These are phyloP conservation scores for Heliamphora exappendiculata DNA, from an alignment of 148 eudicot species.

Conservation along the genomic window DNA sequence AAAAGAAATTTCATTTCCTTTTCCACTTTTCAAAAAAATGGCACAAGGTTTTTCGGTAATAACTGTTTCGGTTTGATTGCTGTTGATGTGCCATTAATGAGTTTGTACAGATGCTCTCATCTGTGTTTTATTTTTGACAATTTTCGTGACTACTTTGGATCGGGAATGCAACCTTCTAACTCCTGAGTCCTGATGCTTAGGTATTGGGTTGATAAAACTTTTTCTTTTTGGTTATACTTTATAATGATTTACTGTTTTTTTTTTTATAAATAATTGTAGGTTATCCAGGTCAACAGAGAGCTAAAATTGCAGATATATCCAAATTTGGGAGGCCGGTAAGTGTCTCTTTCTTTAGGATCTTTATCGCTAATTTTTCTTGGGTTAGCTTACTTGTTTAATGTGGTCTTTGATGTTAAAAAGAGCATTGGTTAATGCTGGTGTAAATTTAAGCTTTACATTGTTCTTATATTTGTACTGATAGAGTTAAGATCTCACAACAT, in stretches of 20 bases:
- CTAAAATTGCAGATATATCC: slow-evolving; percentile 72
- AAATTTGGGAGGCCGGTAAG: slow-evolving; percentile 97
- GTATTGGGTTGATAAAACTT: background rate
- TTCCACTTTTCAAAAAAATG: background rate
- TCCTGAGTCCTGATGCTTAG: background rate
- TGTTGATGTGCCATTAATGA: background rate
- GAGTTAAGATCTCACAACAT: no score
- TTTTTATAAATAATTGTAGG: slow-evolving; percentile 42
- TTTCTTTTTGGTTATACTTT: no score
- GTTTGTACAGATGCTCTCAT: background rate
- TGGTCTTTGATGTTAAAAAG: no score
- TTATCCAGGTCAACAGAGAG: slow-evolving; percentile 73
- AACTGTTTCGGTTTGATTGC: background rate
- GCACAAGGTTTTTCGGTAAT: background rate
- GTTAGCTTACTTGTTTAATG: no score
- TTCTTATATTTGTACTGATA: no score
- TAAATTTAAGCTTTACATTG: no score
- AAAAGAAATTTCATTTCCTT: background rate
- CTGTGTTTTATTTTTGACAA: background rate
- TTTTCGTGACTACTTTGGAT: background rate
- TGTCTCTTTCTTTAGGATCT: no score
- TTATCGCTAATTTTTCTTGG: no score
- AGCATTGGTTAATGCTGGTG: no score
- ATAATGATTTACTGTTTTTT: no score
- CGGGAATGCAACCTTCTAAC: background rate